These are phyloP conservation scores for Suillus plorans DNA, from an alignment of 768 basidiomycete genomes.

Conservation along the genomic window DNA sequence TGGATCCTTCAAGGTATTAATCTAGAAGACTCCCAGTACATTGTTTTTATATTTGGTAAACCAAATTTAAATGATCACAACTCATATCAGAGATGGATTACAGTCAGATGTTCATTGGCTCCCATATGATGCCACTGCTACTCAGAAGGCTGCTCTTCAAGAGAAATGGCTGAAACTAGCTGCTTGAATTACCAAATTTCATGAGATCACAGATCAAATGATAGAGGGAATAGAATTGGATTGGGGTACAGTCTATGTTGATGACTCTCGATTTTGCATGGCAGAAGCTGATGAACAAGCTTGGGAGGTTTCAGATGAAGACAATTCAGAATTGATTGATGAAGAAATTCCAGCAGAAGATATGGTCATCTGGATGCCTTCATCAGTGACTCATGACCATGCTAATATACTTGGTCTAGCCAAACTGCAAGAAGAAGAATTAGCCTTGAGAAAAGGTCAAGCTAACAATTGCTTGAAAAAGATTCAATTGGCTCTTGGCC, in stretches of 20 bases:
- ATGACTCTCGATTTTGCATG: background rate
- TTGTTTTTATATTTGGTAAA: background rate
- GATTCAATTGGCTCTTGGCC: too few relatives aligned
- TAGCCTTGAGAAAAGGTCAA: too few relatives aligned
- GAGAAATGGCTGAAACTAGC: background rate
- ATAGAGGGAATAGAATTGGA: background rate
- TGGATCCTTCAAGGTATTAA: conserved; percentile 7
- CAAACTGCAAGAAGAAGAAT: background rate
- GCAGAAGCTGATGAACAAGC: background rate
- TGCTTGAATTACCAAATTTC: background rate
- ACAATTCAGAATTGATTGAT: background rate
- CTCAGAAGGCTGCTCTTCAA: background rate
- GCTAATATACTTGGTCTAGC: background rate
- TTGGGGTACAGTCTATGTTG: background rate
- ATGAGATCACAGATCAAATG: background rate
- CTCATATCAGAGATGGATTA: background rate
- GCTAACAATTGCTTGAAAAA: too few relatives aligned
- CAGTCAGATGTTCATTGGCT: background rate
- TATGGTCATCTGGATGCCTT: background rate
- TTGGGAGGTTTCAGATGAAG: background rate
- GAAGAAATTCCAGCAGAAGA: background rate
- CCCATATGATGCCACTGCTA: background rate
- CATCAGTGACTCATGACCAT: background rate
- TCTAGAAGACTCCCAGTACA: background rate
- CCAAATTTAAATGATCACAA: too few relatives aligned